Evolutionary conservation across 331 rosid species (phyloP).

Genomic region (Arachis monticola): DNA sequence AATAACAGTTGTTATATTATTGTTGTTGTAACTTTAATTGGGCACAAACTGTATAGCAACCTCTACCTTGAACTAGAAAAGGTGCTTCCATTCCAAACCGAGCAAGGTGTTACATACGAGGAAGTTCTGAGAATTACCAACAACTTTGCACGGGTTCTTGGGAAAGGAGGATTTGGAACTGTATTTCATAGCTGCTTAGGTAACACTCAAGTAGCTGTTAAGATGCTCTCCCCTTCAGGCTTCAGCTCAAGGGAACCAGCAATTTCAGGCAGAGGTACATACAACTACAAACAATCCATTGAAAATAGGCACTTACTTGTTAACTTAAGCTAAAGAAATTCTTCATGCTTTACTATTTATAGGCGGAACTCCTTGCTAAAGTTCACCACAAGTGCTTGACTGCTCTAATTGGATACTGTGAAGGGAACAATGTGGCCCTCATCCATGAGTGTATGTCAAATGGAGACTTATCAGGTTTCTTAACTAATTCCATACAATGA

Average conservation of each 20-base stretch:
- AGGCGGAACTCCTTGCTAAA: constrained; percentile 3
- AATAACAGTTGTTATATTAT: not conserved
- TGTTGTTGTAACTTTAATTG: not conserved
- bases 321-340: too few relatives aligned
- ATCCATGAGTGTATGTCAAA: constrained; percentile 65
- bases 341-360: too few relatives aligned
- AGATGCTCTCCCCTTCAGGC: constrained; percentile 58
- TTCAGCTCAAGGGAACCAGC: constrained; percentile 52
- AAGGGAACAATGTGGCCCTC: constrained; percentile 52
- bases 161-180: constrained; percentile 68
- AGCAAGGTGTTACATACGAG: constrained; percentile 38
- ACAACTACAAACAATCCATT: too few relatives aligned
- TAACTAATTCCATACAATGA: too few relatives aligned
- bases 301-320: too few relatives aligned
- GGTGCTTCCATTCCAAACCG: not conserved
- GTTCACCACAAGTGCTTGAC: constrained; percentile 71
- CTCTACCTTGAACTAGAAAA: constrained; percentile 18
- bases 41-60: not conserved
- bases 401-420: constrained; percentile 54
- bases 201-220: constrained; percentile 60
- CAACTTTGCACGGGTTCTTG: constrained; percentile 50
- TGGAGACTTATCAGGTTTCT: constrained; percentile 43
- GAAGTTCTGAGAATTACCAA: constrained; percentile 53
- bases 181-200: constrained; percentile 54
- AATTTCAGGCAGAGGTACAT: constrained; percentile 65